Evolutionary conservation across 2,329 filamentous ascomycete species (phyloP), one percentile per base, ranked within the genome.

Genomic region (Fusarium continuum): DNA sequence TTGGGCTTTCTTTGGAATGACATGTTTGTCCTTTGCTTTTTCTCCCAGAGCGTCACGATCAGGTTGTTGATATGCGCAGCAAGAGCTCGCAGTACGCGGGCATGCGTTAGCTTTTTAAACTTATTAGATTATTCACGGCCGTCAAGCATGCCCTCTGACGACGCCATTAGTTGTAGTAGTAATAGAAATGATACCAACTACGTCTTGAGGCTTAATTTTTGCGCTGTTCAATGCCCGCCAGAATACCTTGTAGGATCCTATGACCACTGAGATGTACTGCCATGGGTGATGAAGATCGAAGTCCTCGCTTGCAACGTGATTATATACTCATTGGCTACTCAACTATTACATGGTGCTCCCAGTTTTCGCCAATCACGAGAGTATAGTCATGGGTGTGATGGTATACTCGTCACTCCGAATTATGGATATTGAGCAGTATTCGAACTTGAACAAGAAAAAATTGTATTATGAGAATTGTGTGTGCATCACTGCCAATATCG

Each of bases 101-200:
- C 51, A 70, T 61, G 64, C 59, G 22, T 34, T 34, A 22, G 60
- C 40, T 48, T 60, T 45, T 51, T 39, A 31, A 61, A 50, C 36
- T 64, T 61, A 58, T 55, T 70, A 70, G 68, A 70, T 59, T 41
- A 57, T 52, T 58, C 46, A 28, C 57, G 64, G 64, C 55, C 52
- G 63, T 64, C 56, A 61, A 59, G 45, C 29, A 61, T 49, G 48
- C 55, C 34, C 51, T 55, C 43, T 55, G 67, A 56, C 61, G 51
- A 56, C 55, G 60, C 55, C 59, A 55, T 51, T 71, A 71, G 58
- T 71, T 60, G 57, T 71, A 70, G 67, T 70, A 61, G 49, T 72
- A 72, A 72, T 72, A 71, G 44, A 71, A 45, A 68, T 57, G 67
- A 70, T 70, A 71, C 55, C 39, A 65, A 36, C 54, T 39, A 36